Conservation (phyloP, 2,329 filamentous ascomycete species). For the Claviceps sp. region DNA sequence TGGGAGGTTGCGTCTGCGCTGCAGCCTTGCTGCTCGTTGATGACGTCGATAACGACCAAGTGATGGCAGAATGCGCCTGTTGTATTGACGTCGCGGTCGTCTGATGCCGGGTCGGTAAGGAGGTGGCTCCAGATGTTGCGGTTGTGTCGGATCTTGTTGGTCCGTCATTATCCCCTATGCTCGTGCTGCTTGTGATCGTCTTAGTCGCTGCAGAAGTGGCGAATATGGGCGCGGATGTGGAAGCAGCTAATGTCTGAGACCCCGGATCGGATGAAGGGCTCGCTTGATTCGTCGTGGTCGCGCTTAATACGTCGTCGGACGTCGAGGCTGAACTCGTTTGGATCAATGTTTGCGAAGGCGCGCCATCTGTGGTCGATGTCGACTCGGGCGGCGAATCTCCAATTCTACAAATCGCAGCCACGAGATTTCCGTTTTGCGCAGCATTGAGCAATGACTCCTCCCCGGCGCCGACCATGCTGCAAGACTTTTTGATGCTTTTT, state of each 20-base stretch:
- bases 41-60: not conserved
- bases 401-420: constrained; percentile 21
- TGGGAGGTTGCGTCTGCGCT: constrained; percentile 4
- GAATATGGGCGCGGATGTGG: not conserved
- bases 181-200: not conserved
- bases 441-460: constrained; percentile 22
- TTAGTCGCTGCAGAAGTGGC: no score
- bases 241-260: not conserved
- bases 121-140: not conserved
- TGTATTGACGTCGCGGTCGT: not conserved
- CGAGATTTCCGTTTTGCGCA: constrained; percentile 22
- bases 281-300: not conserved
- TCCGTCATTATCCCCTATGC: not conserved
- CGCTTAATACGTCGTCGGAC: not conserved
- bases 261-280: no score
- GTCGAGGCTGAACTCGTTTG: not conserved
- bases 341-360: constrained; percentile 1
- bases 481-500: constrained; percentile 15
- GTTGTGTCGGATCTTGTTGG: not conserved
- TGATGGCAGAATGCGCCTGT: not conserved
- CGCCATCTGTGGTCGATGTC: not conserved
- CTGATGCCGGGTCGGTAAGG: not conserved
- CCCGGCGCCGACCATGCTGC: constrained; percentile 12
- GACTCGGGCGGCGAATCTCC: constrained; percentile 5
- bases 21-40: constrained; percentile 1